These are phyloP conservation scores for Fagopyrum esculentum DNA, from an alignment of 148 eudicot species.

Conservation along the genomic window DNA sequence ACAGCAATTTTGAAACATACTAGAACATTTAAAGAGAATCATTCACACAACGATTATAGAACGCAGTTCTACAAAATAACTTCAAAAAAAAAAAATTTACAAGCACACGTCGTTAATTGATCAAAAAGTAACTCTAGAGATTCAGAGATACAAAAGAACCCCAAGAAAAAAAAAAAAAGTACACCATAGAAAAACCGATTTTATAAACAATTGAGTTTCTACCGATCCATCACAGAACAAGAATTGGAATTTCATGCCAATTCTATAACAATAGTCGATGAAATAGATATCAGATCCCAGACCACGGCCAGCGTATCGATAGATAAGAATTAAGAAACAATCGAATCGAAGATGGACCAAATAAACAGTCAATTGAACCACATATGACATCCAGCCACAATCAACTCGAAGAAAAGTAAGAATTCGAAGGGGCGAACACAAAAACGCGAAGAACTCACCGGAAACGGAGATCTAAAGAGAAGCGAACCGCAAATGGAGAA, in stretches of 20 bases:
- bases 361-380: not conserved
- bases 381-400: not conserved
- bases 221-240: not conserved
- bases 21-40: not conserved
- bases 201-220: not conserved
- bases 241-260: not conserved
- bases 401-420: not conserved
- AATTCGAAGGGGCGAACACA: not conserved
- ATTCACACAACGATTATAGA: not conserved
- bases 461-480: not conserved
- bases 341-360: not conserved
- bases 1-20: not conserved
- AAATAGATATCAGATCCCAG: not conserved
- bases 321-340: not conserved
- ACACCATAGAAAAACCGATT: not conserved
- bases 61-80: not conserved
- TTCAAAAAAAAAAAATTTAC: not conserved
- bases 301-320: not conserved
- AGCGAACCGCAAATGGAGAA: not conserved
- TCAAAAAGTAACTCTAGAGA: not conserved
- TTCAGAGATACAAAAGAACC: not conserved
- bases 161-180: not conserved
- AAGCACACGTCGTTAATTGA: not conserved
- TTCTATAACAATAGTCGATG: not conserved
- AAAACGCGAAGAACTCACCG: constrained; percentile 1